Evolutionary conservation across 257 asterid species (phyloP), one percentile per base, ranked within the genome.

Genomic region (Apocynum venetum): DNA sequence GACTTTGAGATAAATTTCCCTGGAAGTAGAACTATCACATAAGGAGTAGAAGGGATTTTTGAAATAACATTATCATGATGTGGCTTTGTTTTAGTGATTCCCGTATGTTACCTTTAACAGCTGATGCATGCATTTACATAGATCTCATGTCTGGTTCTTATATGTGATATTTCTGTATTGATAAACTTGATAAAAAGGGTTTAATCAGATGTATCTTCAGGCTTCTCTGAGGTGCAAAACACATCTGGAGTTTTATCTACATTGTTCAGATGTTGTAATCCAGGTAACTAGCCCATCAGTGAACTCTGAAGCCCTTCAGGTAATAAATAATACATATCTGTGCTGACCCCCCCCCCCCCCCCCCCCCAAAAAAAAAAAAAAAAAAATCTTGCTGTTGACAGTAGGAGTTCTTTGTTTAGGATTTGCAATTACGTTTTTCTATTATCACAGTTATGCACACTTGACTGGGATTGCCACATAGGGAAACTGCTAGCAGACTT

Each of bases 261-360:
- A 69, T 83, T 94, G 79, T 85, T 88, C 83, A 86, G 80, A 73
- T 85, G 85, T 86, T 83, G 92, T 44, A 88, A 89, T 72, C 94
- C 90, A 75, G 81, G 81, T 76, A 74, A 84, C 91, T 73, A 87
- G 82, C 81, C 89, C 93, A 36, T 82, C 89, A 52, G 82, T 85
- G 79, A 83, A 92, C 88, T 81, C 91, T 83, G 98, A 94, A 84
- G 93, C 97, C 72, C 89, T 89, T 80, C 97, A 94, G 98, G 98
- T 94, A 86, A 80, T 83, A 75, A 86, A 81, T 83, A 75, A 60
- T 78, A 80, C 20, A 80, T 61, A 43, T 48, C 13, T 19, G 49
- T 36, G 36, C 31, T 47, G 55, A 41, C 1, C 20, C 5, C 11
- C 2, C 9, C n/a, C n/a, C n/a, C n/a, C n/a, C n/a, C n/a, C n/a